Evolutionary conservation across 768 basidiomycete species (phyloP).

Genomic region (Psilocybe tampanensis): DNA sequence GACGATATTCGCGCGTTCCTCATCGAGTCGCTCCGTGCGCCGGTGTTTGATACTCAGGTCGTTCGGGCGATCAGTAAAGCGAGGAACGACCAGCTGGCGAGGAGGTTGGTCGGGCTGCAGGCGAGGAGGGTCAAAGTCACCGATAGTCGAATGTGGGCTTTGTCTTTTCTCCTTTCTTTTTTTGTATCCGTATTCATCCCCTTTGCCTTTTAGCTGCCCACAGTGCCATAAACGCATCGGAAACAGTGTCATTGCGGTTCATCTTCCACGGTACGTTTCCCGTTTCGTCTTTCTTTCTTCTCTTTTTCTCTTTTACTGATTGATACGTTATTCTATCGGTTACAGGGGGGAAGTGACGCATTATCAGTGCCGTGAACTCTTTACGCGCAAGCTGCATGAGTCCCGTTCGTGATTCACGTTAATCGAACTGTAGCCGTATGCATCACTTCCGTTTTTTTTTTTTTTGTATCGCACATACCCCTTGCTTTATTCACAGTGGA

Average conservation of each 20-base stretch:
- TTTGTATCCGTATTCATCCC: too few relatives aligned
- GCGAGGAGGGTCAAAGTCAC: slow-evolving; percentile 84
- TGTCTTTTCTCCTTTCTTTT: slow-evolving; percentile 6
- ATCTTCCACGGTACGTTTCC: slow-evolving; percentile 75
- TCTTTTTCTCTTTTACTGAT: too few relatives aligned
- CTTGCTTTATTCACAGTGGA: not conserved
- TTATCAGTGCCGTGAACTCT: slow-evolving; percentile 91
- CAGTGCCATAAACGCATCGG: slow-evolving; percentile 95
- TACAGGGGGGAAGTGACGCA: slow-evolving; percentile 93
- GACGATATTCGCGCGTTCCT: slow-evolving; percentile 81
- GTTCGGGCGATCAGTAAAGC: slow-evolving; percentile 71
- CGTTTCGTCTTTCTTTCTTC: not conserved
- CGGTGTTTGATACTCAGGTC: slow-evolving; percentile 70
- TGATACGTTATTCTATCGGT: not conserved
- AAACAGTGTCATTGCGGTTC: slow-evolving; percentile 91
- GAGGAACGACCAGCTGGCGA: slow-evolving; percentile 76
- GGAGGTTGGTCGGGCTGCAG: slow-evolving; percentile 76
- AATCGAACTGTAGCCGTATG: not conserved
- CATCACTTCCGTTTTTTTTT: not conserved
- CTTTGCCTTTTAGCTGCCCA: slow-evolving; percentile 70
- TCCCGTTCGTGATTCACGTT: slow-evolving; percentile 25
- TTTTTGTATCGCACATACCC: not conserved
- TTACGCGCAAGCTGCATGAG: slow-evolving; percentile 58
- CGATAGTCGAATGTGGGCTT: slow-evolving; percentile 87
- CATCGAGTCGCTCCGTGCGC: slow-evolving; percentile 64